Base-by-base conservation (phyloP, 2,329 filamentous ascomycete genomes). In the Cryphonectria radicalis region DNA sequence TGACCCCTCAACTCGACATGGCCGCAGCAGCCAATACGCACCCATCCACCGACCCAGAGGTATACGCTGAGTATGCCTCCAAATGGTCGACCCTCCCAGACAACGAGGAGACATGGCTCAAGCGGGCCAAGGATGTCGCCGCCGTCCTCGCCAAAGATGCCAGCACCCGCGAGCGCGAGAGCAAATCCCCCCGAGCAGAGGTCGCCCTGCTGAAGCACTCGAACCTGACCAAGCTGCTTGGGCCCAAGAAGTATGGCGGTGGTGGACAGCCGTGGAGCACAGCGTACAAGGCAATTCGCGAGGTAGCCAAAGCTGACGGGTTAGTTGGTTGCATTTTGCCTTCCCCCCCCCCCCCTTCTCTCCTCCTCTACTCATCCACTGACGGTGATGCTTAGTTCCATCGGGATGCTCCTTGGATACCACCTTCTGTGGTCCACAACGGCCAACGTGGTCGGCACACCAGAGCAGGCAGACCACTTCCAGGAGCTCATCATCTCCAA, bases 361-460 rank as follows among this genome's bases (percentile, higher is more conserved):
- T 40, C 10, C 11, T 40, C 37, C 11, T 40, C 37, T 40, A 32
- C 32, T 40, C 37, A 3, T 40, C 10, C 37, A 40, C 57, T 64
- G 5, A 55, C 65, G 4, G 3, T 32, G 63, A 5, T 37, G 11
- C 19, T 17, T 11, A 85, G 83, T 0, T 90, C 87, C 0, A 81
- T 92, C 43, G 90, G 89, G 1, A 90, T 91, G 89, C 83, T 92
- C 0, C 81, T 91, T 0, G 89, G 88, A 0, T 91, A 91, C 74
- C 89, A 91, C 75, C 80, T 91, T 5, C 81, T 91, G 10, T 92
- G 89, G 89, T 88, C 86, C 0, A 88, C 84, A 0, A 91, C 87
- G 0, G 88, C 88, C 22, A 87, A 86, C 71, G 81, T 91, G 0
- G 86, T 91, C 13, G 90, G 90, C 1, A 89, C 83, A 0, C 78